Base-by-base conservation (phyloP, 345 rosid genomes). In the Citrus cavaleriei region DNA sequence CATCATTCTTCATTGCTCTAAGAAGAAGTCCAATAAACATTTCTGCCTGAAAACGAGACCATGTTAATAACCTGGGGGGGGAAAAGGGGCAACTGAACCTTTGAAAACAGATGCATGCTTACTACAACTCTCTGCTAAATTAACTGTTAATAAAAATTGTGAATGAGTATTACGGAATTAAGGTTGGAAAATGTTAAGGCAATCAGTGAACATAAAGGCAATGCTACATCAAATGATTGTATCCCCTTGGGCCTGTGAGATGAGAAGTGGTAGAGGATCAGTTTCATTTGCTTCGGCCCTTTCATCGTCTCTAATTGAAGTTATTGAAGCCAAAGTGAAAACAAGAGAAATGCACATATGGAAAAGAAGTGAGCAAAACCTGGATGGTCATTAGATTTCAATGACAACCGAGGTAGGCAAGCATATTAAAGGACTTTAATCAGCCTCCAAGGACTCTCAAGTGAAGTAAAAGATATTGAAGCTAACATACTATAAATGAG, bases 21-120 rank as follows among this genome's bases (percentile, higher is more conserved):
- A 91, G 86, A 76, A 93, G 89, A 81, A 96, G 98, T 72, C 94
- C 99, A 76, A 96, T 91, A 82, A 94, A 96, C 97, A 96, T 86
- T 87, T 94, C 99, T 7, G 85, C 95, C 99, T 94, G 92, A 75
- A 85, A 77, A 69, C 1, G 49, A 40, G 35, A 61, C 5, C 24
- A 62, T 19, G 32, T 34, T 71, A 54, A 78, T 32, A 60, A 87
- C 91, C 93, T 88, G 46, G 3, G 13, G 13, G 35, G 35, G 35
- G 6, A 32, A 75, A 70, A 37, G 24, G 40, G 25, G 28, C 69
- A 74, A 51, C 30, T 13, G 28, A 63, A 5, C 12, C 21, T 22
- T 46, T 3, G 28, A 49, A 63, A 46, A 64, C 14, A 60, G 24
- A 74, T 13, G 27, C 8, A 16, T 25, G 68, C 35, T 16, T 6